Conservation (phyloP, 2,329 filamentous ascomycete genomes). For the Fusarium sp. region DNA sequence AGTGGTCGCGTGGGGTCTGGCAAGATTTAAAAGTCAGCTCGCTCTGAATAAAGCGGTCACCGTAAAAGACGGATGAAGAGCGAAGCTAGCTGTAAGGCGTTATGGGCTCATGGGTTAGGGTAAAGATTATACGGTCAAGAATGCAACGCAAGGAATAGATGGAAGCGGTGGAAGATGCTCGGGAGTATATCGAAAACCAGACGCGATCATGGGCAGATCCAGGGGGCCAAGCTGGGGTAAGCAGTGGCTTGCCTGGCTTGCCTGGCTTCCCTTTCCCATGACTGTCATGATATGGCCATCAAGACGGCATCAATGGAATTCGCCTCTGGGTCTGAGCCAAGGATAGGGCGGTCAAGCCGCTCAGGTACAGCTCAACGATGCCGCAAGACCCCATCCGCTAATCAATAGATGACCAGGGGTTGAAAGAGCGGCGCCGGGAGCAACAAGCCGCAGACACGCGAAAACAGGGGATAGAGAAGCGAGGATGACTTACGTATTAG, state of each 20-base stretch:
- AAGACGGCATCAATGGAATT: slow-evolving; percentile 10
- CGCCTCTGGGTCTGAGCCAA: slow-evolving; percentile 7
- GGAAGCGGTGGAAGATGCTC: slow-evolving; percentile 35
- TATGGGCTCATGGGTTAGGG: slow-evolving; percentile 39
- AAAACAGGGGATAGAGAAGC: slow-evolving; percentile 28
- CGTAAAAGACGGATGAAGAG: slow-evolving; percentile 13
- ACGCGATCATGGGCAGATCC: slow-evolving; percentile 41
- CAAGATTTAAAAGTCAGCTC: slow-evolving; percentile 30
- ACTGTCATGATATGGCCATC: slow-evolving; percentile 15
- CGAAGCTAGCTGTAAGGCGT: slow-evolving; percentile 13
- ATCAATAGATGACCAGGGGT: slow-evolving; percentile 32
- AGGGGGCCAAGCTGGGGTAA: slow-evolving; percentile 38
- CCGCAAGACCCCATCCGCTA: slow-evolving; percentile 33
- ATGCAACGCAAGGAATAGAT: slow-evolving; percentile 10
- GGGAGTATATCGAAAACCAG: slow-evolving; percentile 24
- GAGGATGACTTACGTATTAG: slow-evolving; percentile 34
- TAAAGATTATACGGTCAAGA: slow-evolving; percentile 36
- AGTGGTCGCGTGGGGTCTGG: slow-evolving; percentile 28
- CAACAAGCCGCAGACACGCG: slow-evolving; percentile 29
- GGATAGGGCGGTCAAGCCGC: slow-evolving; percentile 35
- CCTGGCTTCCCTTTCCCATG: slow-evolving; percentile 3
- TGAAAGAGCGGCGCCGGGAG: slow-evolving; percentile 28
- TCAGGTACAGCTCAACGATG: slow-evolving; percentile 35
- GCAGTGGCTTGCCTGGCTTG: slow-evolving; percentile 26
- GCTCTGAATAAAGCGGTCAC: slow-evolving; percentile 39